phyloP scores from a whole-genome alignment of 495 filamentous ascomycete species.

The Aspergillus indologenus region DNA sequence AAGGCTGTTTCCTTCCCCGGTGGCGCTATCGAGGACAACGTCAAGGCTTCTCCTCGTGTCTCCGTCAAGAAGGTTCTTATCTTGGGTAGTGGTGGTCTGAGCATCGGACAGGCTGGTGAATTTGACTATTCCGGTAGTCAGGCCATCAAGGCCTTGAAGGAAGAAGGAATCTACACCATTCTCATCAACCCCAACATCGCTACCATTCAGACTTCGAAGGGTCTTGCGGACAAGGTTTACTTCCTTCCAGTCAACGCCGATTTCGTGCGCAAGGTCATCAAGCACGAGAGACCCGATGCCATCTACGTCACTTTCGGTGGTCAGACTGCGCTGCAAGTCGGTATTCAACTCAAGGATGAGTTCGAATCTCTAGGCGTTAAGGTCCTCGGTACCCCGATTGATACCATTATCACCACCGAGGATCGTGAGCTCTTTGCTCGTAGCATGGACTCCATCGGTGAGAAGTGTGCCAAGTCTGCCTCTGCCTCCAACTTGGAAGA shows the following conservation, averaged over 20 bases:
- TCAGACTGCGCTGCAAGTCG: conserved; percentile 91
- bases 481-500: conserved; percentile 86
- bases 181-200: conserved; percentile 99
- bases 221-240: conserved; percentile 95
- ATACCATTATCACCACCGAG: conserved; percentile 97
- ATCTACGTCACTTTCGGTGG: conserved; percentile 98
- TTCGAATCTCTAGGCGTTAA: conserved; percentile 86
- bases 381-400: conserved; percentile 93
- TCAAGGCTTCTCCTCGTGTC: conserved; percentile 69
- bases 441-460: conserved; percentile 96
- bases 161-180: conserved; percentile 92
- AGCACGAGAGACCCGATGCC: conserved; percentile 89
- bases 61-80: conserved; percentile 95
- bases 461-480: conserved; percentile 96
- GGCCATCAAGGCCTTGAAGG: conserved; percentile 93
- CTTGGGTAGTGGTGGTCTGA: conserved; percentile 91
- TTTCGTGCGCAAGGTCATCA: conserved; percentile 95
- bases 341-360: conserved; percentile 95
- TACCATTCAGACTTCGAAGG: conserved; percentile 96
- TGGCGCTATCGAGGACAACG: conserved; percentile 72
- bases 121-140: conserved; percentile 96
- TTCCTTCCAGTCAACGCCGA: conserved; percentile 95
- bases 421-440: conserved; percentile 95
- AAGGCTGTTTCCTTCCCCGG: conserved; percentile 82
- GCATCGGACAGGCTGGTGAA: conserved; percentile 97